Evolutionary conservation across 345 rosid species (phyloP).

Genomic region (Rhizophora apiculata): DNA sequence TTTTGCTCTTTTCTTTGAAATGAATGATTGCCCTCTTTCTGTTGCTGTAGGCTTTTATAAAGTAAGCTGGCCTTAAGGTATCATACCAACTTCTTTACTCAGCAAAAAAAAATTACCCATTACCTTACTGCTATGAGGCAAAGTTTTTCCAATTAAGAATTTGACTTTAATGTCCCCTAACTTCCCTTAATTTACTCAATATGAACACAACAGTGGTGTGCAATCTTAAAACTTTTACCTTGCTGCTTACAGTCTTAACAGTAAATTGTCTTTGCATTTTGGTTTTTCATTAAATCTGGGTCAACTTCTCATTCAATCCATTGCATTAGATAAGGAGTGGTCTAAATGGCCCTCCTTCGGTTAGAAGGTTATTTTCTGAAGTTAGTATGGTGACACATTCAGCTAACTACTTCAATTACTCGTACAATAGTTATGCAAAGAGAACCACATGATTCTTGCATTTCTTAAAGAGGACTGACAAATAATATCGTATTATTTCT

Average conservation of each 20-base stretch:
- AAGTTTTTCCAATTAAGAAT: slow-evolving; percentile 5
- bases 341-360: slow-evolving; percentile 19
- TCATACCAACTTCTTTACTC: slow-evolving; percentile 30
- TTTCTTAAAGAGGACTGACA: background rate
- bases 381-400: slow-evolving; percentile 29
- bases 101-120: slow-evolving; percentile 27
- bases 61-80: slow-evolving; percentile 36
- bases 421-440: background rate
- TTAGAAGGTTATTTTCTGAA: slow-evolving; percentile 23
- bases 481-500: background rate
- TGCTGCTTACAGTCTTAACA: background rate
- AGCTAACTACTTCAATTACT: slow-evolving; percentile 18
- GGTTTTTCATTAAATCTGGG: background rate
- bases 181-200: slow-evolving; percentile 21
- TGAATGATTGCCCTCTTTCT: slow-evolving; percentile 39
- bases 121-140: slow-evolving; percentile 31
- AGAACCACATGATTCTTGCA: background rate
- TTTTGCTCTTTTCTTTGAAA: slow-evolving; percentile 2
- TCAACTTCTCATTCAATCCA: background rate
- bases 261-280: background rate
- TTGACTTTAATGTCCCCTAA: slow-evolving; percentile 20
- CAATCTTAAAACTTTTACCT: background rate
- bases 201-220: slow-evolving; percentile 1
- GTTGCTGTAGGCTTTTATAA: slow-evolving; percentile 26
- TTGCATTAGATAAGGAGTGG: background rate